Evolutionary conservation across 75 land plant genomes (phyloP), one percentile per base, ranked within the genome.

Genomic region (Isoetes taiwanensis): DNA sequence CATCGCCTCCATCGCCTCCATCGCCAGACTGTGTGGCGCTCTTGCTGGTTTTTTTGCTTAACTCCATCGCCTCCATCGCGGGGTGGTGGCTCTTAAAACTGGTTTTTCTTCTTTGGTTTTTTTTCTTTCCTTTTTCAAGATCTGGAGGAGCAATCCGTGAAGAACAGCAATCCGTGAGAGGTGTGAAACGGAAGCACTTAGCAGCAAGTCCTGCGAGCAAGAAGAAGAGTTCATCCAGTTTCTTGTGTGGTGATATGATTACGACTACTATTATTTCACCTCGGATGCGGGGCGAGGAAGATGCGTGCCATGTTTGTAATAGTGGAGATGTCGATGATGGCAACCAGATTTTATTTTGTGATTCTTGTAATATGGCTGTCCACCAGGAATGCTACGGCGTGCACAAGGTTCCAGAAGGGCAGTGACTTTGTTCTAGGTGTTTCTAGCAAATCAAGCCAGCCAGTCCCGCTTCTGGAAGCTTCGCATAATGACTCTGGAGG

Each of bases 371-470:
- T 9, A 78, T 80, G 61, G 58, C 68, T 2, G 97, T 90, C 26
- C 97, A 90, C 54, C 80, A 76, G 62, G 80, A 83, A 58, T 90
- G 97, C 57, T 90, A 86, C 57, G 97, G 97, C 1, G 72, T 78
- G 16, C 66, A 59, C 26, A 70, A 61, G 5, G 70, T 72, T 46
- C 66, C 70, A 16, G 69, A 71, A 26, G 78, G 63, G 2, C 67
- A 72, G 28, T 90, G 96, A 90, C 54, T 78, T 26, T 90, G 96
- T 62, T 57, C 79, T 25, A 78, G 85, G 96, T 87, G 94, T 63
- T 62, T 71, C 52, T 56, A 54, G 14, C 68, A 50, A 52, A n/a
- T n/a, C n/a, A n/a, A n/a, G n/a, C n/a, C n/a, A n/a, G n/a, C n/a
- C n/a, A n/a, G n/a, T n/a, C n/a, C n/a, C n/a, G n/a, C n/a, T n/a